Conservation (phyloP, 345 rosid species). For the Firmiana major region DNA sequence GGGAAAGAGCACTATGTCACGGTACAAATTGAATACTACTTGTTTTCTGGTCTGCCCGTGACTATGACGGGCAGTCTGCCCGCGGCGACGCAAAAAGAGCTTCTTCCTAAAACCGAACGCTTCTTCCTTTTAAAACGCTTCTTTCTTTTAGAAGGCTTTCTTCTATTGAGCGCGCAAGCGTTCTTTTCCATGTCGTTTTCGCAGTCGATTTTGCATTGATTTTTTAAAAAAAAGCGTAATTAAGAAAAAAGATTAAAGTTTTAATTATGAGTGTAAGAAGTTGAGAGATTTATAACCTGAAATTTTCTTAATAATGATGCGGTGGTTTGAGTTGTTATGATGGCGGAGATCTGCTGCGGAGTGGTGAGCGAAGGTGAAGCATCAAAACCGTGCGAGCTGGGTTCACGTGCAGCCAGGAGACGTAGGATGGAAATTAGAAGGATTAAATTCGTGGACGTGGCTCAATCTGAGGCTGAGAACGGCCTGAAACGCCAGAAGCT, state of each 20-base stretch:
- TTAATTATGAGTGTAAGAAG: neutral
- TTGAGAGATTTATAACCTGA: neutral
- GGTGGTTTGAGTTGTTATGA: constrained; percentile 5
- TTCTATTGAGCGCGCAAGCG: neutral
- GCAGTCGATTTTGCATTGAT: neutral
- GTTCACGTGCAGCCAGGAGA: constrained; percentile 51
- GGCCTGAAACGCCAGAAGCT: constrained; percentile 41
- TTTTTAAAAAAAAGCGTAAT: neutral
- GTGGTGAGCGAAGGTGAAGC: constrained; percentile 41
- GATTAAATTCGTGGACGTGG: constrained; percentile 37
- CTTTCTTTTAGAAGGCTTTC: neutral
- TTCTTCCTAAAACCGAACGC: neutral
- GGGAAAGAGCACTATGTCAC: constrained; percentile 32
- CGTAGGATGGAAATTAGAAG: constrained; percentile 64
- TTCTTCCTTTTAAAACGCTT: neutral
- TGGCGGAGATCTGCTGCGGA: constrained; percentile 68
- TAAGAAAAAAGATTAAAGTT: neutral
- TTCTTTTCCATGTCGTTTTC: neutral
- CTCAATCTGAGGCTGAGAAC: constrained; percentile 14
- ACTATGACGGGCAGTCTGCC: constrained; percentile 35
- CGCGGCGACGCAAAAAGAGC: neutral
- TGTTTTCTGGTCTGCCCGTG: constrained; percentile 19
- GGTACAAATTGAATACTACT: constrained; percentile 5
- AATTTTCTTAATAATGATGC: neutral
- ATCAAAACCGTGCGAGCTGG: constrained; percentile 25